These are phyloP conservation scores for Camelina neglecta DNA, from an alignment of 345 rosid species.

Conservation along the genomic window DNA sequence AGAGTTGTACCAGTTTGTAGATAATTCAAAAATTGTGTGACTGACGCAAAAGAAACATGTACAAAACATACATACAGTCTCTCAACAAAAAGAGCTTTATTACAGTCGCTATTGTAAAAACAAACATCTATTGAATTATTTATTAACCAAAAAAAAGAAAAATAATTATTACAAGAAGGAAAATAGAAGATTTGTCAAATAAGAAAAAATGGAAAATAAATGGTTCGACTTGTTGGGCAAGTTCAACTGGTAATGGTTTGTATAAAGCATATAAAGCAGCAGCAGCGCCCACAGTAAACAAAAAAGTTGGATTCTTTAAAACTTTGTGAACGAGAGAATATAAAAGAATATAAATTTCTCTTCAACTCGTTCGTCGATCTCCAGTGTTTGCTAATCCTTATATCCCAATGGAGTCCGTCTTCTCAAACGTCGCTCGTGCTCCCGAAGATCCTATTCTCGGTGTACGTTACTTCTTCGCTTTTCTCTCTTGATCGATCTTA, in stretches of 20 bases:
- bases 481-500: slow-evolving; percentile 16
- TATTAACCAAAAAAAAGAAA: too few species aligned
- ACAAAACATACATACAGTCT: background rate
- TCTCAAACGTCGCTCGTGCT: slow-evolving; percentile 53
- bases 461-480: slow-evolving; percentile 41
- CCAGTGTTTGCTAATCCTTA: background rate
- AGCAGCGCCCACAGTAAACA: slow-evolving; percentile 28
- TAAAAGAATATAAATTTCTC: background rate
- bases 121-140: background rate
- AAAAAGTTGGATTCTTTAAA: background rate
- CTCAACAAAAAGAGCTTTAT: background rate
- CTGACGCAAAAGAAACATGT: slow-evolving; percentile 14
- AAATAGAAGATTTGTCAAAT: background rate
- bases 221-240: slow-evolving; percentile 19
- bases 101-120: slow-evolving; percentile 3
- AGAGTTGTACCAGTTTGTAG: slow-evolving; percentile 49
- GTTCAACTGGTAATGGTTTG: background rate
- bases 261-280: too few species aligned
- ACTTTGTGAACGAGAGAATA: background rate
- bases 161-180: background rate
- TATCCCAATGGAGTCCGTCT: slow-evolving; percentile 55
- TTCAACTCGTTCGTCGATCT: background rate
- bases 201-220: background rate
- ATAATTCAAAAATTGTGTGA: slow-evolving; percentile 49
- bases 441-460: slow-evolving; percentile 79